A percentile compares a stretch with the other conserved stretches of the same genome.
Evolutionary conservation across 768 basidiomycete species (phyloP).

Genomic region (Termitomyces sp.): DNA sequence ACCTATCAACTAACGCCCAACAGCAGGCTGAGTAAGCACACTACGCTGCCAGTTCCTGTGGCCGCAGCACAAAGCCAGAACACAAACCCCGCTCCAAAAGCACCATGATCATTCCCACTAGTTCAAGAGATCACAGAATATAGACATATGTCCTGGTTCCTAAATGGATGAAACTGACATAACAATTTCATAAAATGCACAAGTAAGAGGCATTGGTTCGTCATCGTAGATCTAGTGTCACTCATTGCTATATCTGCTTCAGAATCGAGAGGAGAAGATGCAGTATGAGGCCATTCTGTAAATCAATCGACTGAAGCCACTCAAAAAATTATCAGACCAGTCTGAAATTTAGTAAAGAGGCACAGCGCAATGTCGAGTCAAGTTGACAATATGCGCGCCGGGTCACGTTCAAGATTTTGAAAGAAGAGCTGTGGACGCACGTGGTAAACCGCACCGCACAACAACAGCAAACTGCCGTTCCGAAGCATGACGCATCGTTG

Average conservation of each 20-base stretch:
- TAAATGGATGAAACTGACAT: too few relatives aligned
- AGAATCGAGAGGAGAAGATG: not conserved
- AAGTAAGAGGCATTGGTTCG: too few relatives aligned
- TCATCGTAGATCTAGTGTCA: too few relatives aligned
- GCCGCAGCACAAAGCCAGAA: not conserved
- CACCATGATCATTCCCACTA: not conserved
- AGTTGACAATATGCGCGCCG: too few relatives aligned
- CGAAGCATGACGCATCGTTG: conserved; percentile 14
- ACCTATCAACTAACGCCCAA: not conserved
- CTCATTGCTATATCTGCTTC: not conserved
- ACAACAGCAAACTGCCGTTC: conserved; percentile 7
- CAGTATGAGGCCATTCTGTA: not conserved
- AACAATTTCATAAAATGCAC: too few relatives aligned
- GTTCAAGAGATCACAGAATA: not conserved
- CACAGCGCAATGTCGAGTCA: too few relatives aligned
- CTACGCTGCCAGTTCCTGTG: too few relatives aligned
- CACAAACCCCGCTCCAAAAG: too few relatives aligned
- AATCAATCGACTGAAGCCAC: not conserved
- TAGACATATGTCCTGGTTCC: too few relatives aligned
- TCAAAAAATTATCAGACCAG: too few relatives aligned
- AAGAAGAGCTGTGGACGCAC: not conserved
- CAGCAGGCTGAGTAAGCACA: too few relatives aligned
- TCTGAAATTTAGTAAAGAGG: not conserved
- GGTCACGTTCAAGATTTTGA: not conserved
- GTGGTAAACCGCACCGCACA: not conserved